Conservation (phyloP, 2,329 filamentous ascomycete species). For the Lasiodiplodia gonubiensis region DNA sequence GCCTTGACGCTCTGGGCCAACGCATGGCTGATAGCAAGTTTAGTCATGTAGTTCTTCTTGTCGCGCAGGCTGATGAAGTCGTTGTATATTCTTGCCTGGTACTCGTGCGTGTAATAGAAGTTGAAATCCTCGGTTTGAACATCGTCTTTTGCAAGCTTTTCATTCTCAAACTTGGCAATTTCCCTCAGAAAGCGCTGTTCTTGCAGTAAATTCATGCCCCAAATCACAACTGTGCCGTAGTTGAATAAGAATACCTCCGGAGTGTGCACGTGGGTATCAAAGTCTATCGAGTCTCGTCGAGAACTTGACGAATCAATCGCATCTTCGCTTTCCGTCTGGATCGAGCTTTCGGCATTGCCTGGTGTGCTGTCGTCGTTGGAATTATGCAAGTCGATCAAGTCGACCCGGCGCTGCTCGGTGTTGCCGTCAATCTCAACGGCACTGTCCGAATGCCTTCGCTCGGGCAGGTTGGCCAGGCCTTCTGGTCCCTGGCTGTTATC, state of each 20-base stretch:
- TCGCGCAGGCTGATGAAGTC: slow-evolving; percentile 96
- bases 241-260: slow-evolving; percentile 96
- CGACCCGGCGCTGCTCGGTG: slow-evolving; percentile 61
- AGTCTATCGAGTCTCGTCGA: slow-evolving; percentile 60
- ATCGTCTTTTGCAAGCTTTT: slow-evolving; percentile 86
- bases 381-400: slow-evolving; percentile 67
- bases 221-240: slow-evolving; percentile 96
- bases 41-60: slow-evolving; percentile 97
- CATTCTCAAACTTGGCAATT: slow-evolving; percentile 89
- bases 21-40: slow-evolving; percentile 94
- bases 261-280: slow-evolving; percentile 87
- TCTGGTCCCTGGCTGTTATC: not conserved
- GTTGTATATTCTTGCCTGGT: slow-evolving; percentile 98
- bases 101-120: slow-evolving; percentile 98
- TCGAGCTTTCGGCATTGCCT: slow-evolving; percentile 38
- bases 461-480: slow-evolving; percentile 51
- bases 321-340: slow-evolving; percentile 34
- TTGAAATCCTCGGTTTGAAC: slow-evolving; percentile 98
- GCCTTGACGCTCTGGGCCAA: slow-evolving; percentile 94
- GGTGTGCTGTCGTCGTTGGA: slow-evolving; percentile 40
- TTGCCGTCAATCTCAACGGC: slow-evolving; percentile 70
- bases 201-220: slow-evolving; percentile 93
- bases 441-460: slow-evolving; percentile 76
- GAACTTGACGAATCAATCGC: slow-evolving; percentile 31
- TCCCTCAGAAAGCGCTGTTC: slow-evolving; percentile 93